Percentiles rank a stretch among this genome's conserved stretches.
Evolutionary conservation across 805 yeast genomes (phyloP).

Genomic region (Groenewaldozyma salmanticensis): DNA sequence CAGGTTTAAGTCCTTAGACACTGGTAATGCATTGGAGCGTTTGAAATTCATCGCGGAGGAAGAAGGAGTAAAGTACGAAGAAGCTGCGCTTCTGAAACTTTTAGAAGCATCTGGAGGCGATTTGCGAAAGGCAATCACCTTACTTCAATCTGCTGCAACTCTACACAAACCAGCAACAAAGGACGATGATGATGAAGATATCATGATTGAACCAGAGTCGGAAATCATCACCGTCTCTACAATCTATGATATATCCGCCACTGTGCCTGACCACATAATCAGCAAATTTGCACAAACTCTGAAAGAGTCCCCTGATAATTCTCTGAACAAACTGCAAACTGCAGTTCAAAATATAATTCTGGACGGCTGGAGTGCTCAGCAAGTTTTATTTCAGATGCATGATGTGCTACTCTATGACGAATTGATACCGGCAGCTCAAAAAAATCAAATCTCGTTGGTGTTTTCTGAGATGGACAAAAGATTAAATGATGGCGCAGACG

Average conservation of each 20-base stretch:
- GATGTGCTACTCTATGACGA: constrained; percentile 54
- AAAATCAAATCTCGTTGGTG: constrained; percentile 52
- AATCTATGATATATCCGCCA: constrained; percentile 68
- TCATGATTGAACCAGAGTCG: constrained; percentile 22
- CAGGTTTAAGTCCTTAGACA: constrained; percentile 72
- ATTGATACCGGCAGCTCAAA: constrained; percentile 39
- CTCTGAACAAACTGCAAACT: constrained; percentile 19
- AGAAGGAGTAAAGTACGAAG: constrained; percentile 37
- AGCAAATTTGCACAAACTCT: constrained; percentile 31
- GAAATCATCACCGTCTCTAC: constrained; percentile 33
- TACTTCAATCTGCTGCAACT: constrained; percentile 73
- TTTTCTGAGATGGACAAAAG: constrained; percentile 69
- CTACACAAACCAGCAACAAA: constrained; percentile 27
- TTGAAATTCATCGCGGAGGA: constrained; percentile 48
- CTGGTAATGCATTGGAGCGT: constrained; percentile 58
- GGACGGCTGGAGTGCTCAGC: constrained; percentile 75
- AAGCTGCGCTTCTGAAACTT: constrained; percentile 51
- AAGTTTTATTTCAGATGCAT: constrained; percentile 62
- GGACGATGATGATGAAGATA: constrained; percentile 25
- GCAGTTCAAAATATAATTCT: constrained; percentile 43
- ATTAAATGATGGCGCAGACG: constrained; percentile 80
- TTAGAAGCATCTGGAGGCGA: constrained; percentile 79
- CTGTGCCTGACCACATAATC: constrained; percentile 46
- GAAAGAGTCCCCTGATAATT: constrained; percentile 22
- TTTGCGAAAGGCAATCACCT: constrained; percentile 84